Conservation (phyloP, 1,284 basidiomycete species). For the Ceratobasidium theobromae region DNA sequence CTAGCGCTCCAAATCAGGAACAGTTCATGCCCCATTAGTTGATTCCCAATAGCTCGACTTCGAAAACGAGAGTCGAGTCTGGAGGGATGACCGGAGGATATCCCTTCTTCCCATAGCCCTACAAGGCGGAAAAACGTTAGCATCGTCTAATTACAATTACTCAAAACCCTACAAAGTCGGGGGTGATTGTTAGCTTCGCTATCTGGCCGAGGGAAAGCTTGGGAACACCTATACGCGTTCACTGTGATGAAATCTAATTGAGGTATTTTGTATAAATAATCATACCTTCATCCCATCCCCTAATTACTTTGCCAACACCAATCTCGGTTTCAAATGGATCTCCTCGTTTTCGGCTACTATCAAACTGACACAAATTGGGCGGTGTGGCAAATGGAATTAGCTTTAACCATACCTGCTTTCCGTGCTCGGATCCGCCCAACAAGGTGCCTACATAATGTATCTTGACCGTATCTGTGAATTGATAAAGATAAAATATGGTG, state of each 20-base stretch:
- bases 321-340: slow-evolving; percentile 73
- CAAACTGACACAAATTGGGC: slow-evolving; percentile 31
- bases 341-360: slow-evolving; percentile 46
- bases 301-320: slow-evolving; percentile 79
- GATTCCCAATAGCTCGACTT: slow-evolving; percentile 38
- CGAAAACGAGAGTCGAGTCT: slow-evolving; percentile 39
- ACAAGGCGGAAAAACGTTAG: neutral
- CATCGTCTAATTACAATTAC: neutral
- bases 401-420: slow-evolving; percentile 44
- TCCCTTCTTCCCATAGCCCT: slow-evolving; percentile 37
- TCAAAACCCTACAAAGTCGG: slow-evolving; percentile 68
- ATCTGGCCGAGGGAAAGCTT: slow-evolving; percentile 78
- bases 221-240: slow-evolving; percentile 63
- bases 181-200: slow-evolving; percentile 64
- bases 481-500: slow-evolving; percentile 31
- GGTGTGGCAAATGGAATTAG: neutral
- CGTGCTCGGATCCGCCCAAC: too few species aligned
- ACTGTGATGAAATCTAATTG: neutral
- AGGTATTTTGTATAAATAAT: neutral
- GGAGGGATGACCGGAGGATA: slow-evolving; percentile 37
- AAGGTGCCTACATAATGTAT: slow-evolving; percentile 78
- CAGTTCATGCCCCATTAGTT: neutral
- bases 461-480: slow-evolving; percentile 51
- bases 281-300: slow-evolving; percentile 89
- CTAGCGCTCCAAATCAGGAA: neutral